Evolutionary conservation across 2,329 filamentous ascomycete genomes (phyloP).

Genomic region (Penicillium occitanis): DNA sequence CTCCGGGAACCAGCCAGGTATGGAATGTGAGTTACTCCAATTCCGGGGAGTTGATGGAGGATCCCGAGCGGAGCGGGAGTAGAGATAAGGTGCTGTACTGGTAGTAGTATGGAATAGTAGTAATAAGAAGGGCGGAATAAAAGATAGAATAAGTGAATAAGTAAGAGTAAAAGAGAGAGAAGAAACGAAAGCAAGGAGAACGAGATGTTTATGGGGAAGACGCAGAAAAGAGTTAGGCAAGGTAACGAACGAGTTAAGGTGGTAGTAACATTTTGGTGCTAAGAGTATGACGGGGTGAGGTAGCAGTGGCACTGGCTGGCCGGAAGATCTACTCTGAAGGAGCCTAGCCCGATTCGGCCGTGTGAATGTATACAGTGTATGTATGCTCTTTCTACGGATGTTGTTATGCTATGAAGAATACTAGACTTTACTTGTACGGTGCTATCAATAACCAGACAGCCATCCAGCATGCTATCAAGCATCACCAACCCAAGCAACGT

Average conservation of each 20-base stretch:
- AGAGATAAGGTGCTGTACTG: background rate
- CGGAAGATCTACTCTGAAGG: constrained; percentile 3
- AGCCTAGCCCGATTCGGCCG: background rate
- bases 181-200: constrained; percentile 3
- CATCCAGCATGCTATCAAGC: background rate
- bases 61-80: constrained; percentile 2
- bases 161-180: background rate
- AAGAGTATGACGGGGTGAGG: constrained; percentile 21
- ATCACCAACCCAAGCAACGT: background rate
- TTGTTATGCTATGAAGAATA: too few species aligned
- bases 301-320: constrained; percentile 12
- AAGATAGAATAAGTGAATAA: background rate
- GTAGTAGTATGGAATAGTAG: background rate
- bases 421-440: background rate
- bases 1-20: constrained; percentile 18
- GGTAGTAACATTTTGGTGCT: constrained; percentile 13
- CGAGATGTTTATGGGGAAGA: constrained; percentile 2
- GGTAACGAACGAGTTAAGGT: constrained; percentile 13
- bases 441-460: background rate
- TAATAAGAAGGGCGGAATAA: background rate
- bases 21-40: constrained; percentile 17
- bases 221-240: constrained; percentile 5
- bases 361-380: background rate
- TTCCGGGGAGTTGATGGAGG: constrained; percentile 5
- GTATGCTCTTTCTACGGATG: too few species aligned